These are phyloP conservation scores for Monilinia laxa DNA, from an alignment of 2,329 filamentous ascomycete genomes.

Conservation along the genomic window DNA sequence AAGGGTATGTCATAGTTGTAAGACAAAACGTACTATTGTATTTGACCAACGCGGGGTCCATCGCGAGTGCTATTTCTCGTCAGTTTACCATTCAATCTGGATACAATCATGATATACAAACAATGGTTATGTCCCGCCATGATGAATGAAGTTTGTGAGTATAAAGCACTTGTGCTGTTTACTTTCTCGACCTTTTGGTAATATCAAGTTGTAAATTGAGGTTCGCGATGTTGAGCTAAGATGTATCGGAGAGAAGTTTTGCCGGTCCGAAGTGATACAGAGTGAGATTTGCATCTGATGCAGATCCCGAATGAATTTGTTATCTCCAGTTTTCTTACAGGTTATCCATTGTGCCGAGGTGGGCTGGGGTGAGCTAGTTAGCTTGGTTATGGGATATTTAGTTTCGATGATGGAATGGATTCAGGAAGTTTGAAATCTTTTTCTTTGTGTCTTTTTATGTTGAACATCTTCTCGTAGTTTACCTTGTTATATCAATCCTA, in stretches of 20 bases:
- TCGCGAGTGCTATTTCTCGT: constrained; percentile 35
- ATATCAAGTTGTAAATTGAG: constrained; percentile 21
- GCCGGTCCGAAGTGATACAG: background rate
- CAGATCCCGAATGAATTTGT: background rate
- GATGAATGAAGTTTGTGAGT: constrained; percentile 32
- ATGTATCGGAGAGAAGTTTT: constrained; percentile 7
- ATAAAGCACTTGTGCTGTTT: constrained; percentile 21
- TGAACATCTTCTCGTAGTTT: background rate
- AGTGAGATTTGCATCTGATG: background rate
- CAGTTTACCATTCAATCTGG: constrained; percentile 24
- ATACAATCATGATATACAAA: constrained; percentile 34
- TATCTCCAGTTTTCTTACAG: constrained; percentile 8
- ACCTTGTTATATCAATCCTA: background rate
- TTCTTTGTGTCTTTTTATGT: background rate
- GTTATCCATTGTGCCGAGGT: constrained; percentile 1
- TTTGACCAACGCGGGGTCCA: constrained; percentile 53
- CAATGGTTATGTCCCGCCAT: constrained; percentile 53
- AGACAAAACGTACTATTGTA: constrained; percentile 49
- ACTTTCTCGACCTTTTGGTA: background rate
- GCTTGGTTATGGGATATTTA: background rate
- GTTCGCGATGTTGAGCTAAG: constrained; percentile 20
- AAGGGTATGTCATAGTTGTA: background rate
- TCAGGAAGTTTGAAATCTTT: background rate
- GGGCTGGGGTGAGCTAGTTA: background rate
- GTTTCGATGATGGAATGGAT: background rate